Base-by-base conservation (phyloP, 2,329 filamentous ascomycete species). In the Colletotrichum camelliae region DNA sequence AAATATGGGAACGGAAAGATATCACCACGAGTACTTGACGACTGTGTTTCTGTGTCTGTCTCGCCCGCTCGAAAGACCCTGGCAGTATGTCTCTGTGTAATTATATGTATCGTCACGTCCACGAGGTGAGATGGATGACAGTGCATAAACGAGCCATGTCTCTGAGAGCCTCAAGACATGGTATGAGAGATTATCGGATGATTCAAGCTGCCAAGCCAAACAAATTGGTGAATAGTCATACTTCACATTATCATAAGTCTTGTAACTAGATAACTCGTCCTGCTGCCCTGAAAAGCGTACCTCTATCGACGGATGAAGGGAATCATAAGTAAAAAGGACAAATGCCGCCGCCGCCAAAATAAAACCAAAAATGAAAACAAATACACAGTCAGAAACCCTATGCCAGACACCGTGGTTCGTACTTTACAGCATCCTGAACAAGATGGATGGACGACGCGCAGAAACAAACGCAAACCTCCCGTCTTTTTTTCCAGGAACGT, bases 341-440 rank as follows among this genome's bases (percentile, higher is more conserved):
- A 48, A 60, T 60, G 65, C 74, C 70, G 64, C 57, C 48, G 57
- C 62, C 13, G 24, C 24, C 24, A 27, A 27, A 27, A 27, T 27
- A 27, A 27, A 27, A 27, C 24, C 24, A 27, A 27, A 27, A 27
- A 27, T 3, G 24, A 27, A 27, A 27, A 27, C 4, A 29, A 70
- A 71, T 60, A 64, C 7, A 13, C n/a, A 33, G 16, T 39, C 31
- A 52, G 10, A 15, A 37, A 48, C 52, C 61, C n/a, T 72, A 27
- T 62, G 31, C 57, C 57, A 37, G 21, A 24, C 69, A 68, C 29
- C 70, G 9, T 48, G 21, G 31, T 24, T 66, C 55, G 64, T 76
- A 74, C 72, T 72, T 18, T 65, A 74, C 70, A 69, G 48, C 58
- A 69, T 57, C 64, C 43, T 65, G 58, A 65, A 65, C 39, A 39